Percentiles rank a stretch among this genome's conserved stretches.
These are phyloP conservation scores for Candida tibetensis DNA, from an alignment of 805 yeast species.

Conservation along the genomic window DNA sequence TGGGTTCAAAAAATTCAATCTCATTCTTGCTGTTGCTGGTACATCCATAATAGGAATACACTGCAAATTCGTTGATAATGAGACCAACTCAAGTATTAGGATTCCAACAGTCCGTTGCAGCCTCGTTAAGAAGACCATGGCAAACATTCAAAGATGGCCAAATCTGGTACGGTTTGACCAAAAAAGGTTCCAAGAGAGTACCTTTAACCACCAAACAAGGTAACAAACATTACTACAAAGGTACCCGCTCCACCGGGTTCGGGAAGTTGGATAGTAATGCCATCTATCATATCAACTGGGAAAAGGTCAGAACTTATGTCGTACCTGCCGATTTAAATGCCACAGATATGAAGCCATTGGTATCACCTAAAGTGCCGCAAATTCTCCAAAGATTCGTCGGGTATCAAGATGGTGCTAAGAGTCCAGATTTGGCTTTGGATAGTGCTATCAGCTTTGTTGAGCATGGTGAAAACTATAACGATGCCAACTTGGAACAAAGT, in stretches of 20 bases:
- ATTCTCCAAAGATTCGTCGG: constrained; percentile 69
- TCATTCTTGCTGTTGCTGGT: too few species aligned
- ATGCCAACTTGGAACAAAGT: constrained; percentile 33
- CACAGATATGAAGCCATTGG: constrained; percentile 64
- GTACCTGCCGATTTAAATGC: constrained; percentile 54
- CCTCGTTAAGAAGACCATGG: constrained; percentile 81
- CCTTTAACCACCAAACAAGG: constrained; percentile 91
- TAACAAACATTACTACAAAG: constrained; percentile 90
- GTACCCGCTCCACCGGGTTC: constrained; percentile 92
- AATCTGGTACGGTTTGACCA: constrained; percentile 74
- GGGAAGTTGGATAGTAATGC: constrained; percentile 79
- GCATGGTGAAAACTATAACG: constrained; percentile 56
- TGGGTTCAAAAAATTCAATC: too few species aligned
- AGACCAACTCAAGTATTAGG: constrained; percentile 45
- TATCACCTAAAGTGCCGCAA: constrained; percentile 69
- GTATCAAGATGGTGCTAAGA: constrained; percentile 66
- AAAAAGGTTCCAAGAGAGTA: constrained; percentile 78
- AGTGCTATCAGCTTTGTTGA: constrained; percentile 75
- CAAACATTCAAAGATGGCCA: constrained; percentile 79
- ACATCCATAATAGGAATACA: too few species aligned
- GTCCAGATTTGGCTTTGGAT: constrained; percentile 67
- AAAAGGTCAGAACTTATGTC: constrained; percentile 85
- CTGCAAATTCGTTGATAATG: too few species aligned
- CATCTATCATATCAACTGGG: constrained; percentile 74
- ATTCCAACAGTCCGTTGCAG: constrained; percentile 36